Evolutionary conservation across 345 rosid species (phyloP).

Genomic region (Raphanus raphanistrum): DNA sequence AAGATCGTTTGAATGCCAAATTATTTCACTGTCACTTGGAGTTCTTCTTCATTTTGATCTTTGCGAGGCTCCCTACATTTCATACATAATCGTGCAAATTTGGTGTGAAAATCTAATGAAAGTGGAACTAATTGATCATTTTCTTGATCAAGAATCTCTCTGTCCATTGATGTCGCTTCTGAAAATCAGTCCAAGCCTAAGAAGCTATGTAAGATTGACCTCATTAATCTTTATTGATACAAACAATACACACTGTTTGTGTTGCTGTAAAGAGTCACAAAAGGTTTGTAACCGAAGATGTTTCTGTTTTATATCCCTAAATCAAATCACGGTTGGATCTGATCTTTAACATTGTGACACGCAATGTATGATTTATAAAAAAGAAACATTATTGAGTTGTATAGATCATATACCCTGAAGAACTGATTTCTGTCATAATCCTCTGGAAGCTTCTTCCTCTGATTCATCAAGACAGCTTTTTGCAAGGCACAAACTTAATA

Average conservation of each 20-base stretch:
- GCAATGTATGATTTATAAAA: neutral
- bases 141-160: neutral
- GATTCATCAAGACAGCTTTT: neutral
- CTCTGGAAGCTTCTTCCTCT: neutral
- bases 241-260: no score
- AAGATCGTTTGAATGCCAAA: slow-evolving; percentile 6
- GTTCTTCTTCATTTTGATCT: slow-evolving; percentile 5
- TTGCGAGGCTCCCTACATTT: neutral
- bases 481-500: neutral
- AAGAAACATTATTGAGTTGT: neutral
- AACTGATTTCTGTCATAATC: neutral
- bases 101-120: no score
- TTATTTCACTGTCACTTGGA: neutral
- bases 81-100: no score
- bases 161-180: neutral
- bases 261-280: neutral
- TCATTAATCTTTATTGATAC: no score
- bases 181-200: neutral
- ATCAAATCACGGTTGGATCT: neutral
- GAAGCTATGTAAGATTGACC: no score
- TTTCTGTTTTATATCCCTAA: no score
- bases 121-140: neutral
- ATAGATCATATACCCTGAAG: neutral
- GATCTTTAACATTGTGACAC: neutral
- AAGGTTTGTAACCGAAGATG: neutral